Conservation (phyloP, 805 yeast genomes). For the Spathaspora girioi region DNA sequence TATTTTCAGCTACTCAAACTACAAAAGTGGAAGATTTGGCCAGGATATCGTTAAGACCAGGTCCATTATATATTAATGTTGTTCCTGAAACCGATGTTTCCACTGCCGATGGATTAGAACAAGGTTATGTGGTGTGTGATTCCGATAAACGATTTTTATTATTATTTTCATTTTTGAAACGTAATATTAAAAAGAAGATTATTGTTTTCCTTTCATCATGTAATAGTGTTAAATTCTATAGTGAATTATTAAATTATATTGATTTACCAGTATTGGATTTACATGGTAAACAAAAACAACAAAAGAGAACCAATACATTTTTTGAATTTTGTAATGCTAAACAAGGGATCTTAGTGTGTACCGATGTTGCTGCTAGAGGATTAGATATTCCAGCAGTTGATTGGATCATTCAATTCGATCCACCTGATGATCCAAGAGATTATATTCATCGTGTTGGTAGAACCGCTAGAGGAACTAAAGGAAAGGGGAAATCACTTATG, state of each 20-base stretch:
- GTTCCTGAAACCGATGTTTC: constrained; percentile 79
- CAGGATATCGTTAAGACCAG: constrained; percentile 88
- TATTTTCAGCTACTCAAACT: constrained; percentile 98
- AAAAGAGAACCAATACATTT: constrained; percentile 96
- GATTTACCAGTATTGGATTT: constrained; percentile 95
- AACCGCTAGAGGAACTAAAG: constrained; percentile 90
- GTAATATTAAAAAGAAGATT: constrained; percentile 86
- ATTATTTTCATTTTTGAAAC: constrained; percentile 87
- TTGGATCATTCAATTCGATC: constrained; percentile 98
- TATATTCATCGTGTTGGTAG: constrained; percentile 98
- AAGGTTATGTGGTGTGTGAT: constrained; percentile 97
- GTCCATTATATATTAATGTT: constrained; percentile 91
- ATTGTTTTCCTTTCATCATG: constrained; percentile 96
- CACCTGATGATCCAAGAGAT: constrained; percentile 99
- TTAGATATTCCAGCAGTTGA: constrained; percentile 97
- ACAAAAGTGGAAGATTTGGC: constrained; percentile 98
- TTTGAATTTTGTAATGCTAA: constrained; percentile 97
- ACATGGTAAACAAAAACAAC: constrained; percentile 98
- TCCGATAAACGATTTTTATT: constrained; percentile 90
- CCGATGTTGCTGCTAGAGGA: constrained; percentile 99
- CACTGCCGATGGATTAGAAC: constrained; percentile 96
- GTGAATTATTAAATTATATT: constrained; percentile 91
- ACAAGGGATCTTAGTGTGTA: constrained; percentile 88
- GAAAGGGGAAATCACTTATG: constrained; percentile 93
- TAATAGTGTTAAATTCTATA: constrained; percentile 94